A percentile compares a stretch with the other conserved stretches of the same genome.
These are phyloP conservation scores for Halophytophthora polymorphica DNA, from an alignment of 352 stramenopile species.

Conservation along the genomic window DNA sequence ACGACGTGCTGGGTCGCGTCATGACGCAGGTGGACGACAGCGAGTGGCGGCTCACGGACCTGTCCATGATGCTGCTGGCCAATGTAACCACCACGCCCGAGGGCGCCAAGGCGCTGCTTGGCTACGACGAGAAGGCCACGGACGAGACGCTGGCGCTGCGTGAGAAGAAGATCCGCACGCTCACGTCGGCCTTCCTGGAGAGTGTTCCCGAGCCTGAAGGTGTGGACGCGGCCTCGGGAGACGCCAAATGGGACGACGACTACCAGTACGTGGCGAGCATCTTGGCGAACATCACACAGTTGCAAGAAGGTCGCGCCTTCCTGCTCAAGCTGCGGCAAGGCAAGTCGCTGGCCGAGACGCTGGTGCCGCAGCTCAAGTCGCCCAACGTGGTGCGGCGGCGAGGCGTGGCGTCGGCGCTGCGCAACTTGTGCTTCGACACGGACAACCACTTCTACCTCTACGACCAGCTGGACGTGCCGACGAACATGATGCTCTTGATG, in stretches of 20 bases:
- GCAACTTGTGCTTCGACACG: slow-evolving; percentile 87
- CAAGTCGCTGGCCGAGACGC: slow-evolving; percentile 58
- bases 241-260: slow-evolving; percentile 85
- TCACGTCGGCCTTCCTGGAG: slow-evolving; percentile 72
- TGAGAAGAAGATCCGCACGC: slow-evolving; percentile 78
- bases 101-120: slow-evolving; percentile 63
- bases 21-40: slow-evolving; percentile 82
- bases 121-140: slow-evolving; percentile 47
- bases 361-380: slow-evolving; percentile 77
- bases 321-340: slow-evolving; percentile 68
- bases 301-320: slow-evolving; percentile 77
- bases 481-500: slow-evolving; percentile 75
- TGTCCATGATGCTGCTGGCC: slow-evolving; percentile 86
- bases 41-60: slow-evolving; percentile 80
- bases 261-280: slow-evolving; percentile 88
- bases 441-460: slow-evolving; percentile 89
- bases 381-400: slow-evolving; percentile 80
- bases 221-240: slow-evolving; percentile 58
- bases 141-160: slow-evolving; percentile 48
- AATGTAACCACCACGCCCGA: slow-evolving; percentile 77
- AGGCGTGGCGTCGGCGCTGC: slow-evolving; percentile 58
- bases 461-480: slow-evolving; percentile 78
- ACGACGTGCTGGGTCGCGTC: slow-evolving; percentile 81
- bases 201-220: slow-evolving; percentile 75
- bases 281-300: slow-evolving; percentile 79